Evolutionary conservation across 2,329 filamentous ascomycete species (phyloP), one percentile per base, ranked within the genome.

Genomic region (Hypomyces perniciosus): DNA sequence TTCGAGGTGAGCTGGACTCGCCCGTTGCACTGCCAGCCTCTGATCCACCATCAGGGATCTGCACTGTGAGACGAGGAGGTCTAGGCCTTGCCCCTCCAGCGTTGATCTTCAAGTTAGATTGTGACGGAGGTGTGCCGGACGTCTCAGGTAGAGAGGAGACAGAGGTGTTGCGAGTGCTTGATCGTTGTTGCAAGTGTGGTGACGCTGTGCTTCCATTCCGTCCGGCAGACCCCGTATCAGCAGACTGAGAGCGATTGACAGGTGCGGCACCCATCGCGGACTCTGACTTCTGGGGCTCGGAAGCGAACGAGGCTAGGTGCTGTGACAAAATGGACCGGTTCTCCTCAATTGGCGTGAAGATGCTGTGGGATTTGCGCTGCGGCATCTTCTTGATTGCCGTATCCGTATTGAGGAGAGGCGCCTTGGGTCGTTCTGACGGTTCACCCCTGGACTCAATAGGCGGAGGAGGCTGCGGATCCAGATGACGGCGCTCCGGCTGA

Each of bases 321-420:
- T 92, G 88, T 9, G 89, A 90, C 40, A 96, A 72, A 52, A 96
- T 85, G 1, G 91, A 96, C 44, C 88, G 81, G 60, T 87, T 90
- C 65, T 96, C 91, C 61, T 97, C 93, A 56, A 99, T 95, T 0
- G 93, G 93, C 0, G 93, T 99, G 65, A 97, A 97, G 53, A 99
- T 97, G 67, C 91, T 96, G 65, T 91, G 86, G 26, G 86, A 85
- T 66, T 91, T 91, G 33, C 88, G 84, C 61, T 85, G 87, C 2
- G 86, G 84, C 56, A 88, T 72, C 58, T 80, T 82, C 67, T 80
- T 81, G 55, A 82, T 77, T 13, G 72, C 72, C 34, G 69, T 68
- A 44, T 74, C 74, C 5, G 73, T 80, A 58, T 79, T 79, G 47
- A 78, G 63, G 40, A 76, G 60, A 7, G 71, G 76, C 33, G 72